A percentile compares a stretch with the other conserved stretches of the same genome.
Evolutionary conservation across 768 basidiomycete genomes (phyloP).

Genomic region (Sutorius australiensis): DNA sequence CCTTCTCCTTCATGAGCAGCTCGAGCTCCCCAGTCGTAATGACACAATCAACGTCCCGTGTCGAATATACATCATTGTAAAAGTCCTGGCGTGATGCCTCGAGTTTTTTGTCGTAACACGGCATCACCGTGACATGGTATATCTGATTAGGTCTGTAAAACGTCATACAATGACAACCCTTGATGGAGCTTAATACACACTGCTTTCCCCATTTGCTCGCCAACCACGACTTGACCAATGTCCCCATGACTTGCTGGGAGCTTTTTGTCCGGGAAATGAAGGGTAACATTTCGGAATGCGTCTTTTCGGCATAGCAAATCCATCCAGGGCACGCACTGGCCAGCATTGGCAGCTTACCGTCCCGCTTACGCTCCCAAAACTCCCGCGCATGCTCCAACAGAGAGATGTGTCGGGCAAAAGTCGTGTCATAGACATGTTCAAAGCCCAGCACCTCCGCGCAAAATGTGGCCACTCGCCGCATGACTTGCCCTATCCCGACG

Average conservation of each 20-base stretch:
- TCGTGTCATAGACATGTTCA: conserved; percentile 87
- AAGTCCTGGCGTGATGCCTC: conserved; percentile 96
- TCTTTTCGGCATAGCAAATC: conserved; percentile 99
- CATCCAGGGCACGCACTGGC: conserved; percentile 97
- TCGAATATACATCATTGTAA: conserved; percentile 73
- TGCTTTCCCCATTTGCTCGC: conserved; percentile 58
- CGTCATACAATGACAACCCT: not conserved
- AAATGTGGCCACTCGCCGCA: conserved; percentile 71
- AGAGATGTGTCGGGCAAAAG: conserved; percentile 86
- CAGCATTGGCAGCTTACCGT: conserved; percentile 71
- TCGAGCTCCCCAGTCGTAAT: conserved; percentile 95
- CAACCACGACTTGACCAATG: conserved; percentile 88
- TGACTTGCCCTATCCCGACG: conserved; percentile 53
- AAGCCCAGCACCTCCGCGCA: conserved; percentile 67
- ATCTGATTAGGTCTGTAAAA: conserved; percentile 70
- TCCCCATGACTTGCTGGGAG: conserved; percentile 93
- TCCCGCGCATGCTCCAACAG: conserved; percentile 79
- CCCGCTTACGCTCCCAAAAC: conserved; percentile 65
- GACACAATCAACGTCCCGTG: conserved; percentile 95
- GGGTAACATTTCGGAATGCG: conserved; percentile 89
- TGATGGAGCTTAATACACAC: conserved; percentile 43
- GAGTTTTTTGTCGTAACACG: conserved; percentile 99
- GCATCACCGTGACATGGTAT: conserved; percentile 98
- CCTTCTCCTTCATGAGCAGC: conserved; percentile 75
- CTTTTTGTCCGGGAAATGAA: conserved; percentile 87